These are phyloP conservation scores for Thelephora ganbajun DNA, from an alignment of 768 basidiomycete species.

Conservation along the genomic window DNA sequence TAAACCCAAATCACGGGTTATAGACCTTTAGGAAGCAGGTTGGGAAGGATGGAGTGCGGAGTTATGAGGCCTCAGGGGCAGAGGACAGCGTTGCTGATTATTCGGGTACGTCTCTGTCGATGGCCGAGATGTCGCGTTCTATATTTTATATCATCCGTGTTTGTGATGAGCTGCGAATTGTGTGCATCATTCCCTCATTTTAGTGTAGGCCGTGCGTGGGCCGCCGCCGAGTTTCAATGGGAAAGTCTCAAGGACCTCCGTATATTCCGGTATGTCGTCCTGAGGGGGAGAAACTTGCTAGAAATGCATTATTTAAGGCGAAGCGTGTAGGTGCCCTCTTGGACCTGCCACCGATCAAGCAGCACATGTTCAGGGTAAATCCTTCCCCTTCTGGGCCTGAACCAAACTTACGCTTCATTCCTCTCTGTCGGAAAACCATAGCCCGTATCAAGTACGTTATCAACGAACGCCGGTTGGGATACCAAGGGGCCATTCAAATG, in stretches of 20 bases:
- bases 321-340: slow-evolving; percentile 36
- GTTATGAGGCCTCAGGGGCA: slow-evolving; percentile 34
- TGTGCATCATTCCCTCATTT: slow-evolving; percentile 1
- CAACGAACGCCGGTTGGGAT: slow-evolving; percentile 79
- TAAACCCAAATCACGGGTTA: slow-evolving; percentile 57
- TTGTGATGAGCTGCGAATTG: not conserved
- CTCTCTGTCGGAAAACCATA: slow-evolving; percentile 85
- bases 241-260: slow-evolving; percentile 93
- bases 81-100: slow-evolving; percentile 16
- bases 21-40: slow-evolving; percentile 53
- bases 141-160: not conserved
- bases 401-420: not conserved
- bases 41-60: slow-evolving; percentile 32
- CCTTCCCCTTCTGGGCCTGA: not conserved
- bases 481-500: slow-evolving; percentile 44
- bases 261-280: slow-evolving; percentile 83
- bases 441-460: slow-evolving; percentile 89
- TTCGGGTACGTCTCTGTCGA: slow-evolving; percentile 19
- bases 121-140: slow-evolving; percentile 13
- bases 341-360: not conserved
- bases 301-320: slow-evolving; percentile 70
- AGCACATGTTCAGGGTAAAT: slow-evolving; percentile 9
- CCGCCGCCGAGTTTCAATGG: slow-evolving; percentile 68
- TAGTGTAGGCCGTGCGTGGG: slow-evolving; percentile 74
- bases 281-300: slow-evolving; percentile 82